Percentiles rank a stretch among this genome's conserved stretches.
Conservation (phyloP, 306 rosid genomes). For the Sicyos baderoa region DNA sequence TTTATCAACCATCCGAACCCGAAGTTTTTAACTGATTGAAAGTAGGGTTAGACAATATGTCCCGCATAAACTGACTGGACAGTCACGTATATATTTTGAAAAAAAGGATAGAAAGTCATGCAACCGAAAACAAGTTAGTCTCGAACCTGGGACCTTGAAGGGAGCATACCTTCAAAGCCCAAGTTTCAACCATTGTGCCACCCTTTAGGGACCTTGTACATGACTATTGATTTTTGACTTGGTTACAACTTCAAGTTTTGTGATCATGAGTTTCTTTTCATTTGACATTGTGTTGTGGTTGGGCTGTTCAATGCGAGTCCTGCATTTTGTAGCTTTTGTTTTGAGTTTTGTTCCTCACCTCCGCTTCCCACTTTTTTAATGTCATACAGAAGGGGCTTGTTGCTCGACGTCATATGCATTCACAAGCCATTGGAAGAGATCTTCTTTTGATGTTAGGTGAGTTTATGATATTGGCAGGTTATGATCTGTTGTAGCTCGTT, state of each 20-base stretch:
- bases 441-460: slow-evolving; percentile 48
- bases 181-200: no score
- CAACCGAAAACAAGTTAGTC: no score
- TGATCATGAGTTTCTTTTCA: background rate
- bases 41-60: no score
- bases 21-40: background rate
- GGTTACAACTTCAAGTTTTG: background rate
- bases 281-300: background rate
- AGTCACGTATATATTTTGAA: no score
- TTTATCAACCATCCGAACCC: background rate
- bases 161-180: no score
- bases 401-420: slow-evolving; percentile 43
- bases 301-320: background rate
- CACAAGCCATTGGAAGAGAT: slow-evolving; percentile 39
- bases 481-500: slow-evolving; percentile 34
- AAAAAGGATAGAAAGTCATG: no score
- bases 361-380: background rate
- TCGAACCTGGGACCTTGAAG: no score
- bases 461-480: slow-evolving; percentile 33
- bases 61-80: no score
- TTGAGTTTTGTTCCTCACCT: slow-evolving; percentile 25
- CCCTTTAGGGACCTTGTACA: no score
- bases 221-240: background rate
- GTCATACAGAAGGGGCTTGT: slow-evolving; percentile 55
- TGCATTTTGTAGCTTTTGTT: slow-evolving; percentile 6